phyloP scores from a whole-genome alignment of 805 yeast species.

The Kregervanrija pseudodelftensis region DNA sequence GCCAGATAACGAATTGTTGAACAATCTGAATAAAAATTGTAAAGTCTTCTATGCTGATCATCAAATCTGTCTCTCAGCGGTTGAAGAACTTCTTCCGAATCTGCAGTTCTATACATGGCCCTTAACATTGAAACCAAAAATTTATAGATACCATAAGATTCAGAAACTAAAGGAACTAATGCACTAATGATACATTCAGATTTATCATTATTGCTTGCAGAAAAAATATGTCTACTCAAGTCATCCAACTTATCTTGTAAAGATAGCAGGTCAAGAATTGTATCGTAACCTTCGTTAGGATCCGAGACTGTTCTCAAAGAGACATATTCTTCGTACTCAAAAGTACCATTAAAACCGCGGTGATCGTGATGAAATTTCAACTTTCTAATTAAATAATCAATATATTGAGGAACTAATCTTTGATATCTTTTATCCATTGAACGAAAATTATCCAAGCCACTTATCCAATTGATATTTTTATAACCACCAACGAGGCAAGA shows the following conservation, averaged over 20 bases:
- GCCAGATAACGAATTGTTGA: slow-evolving; percentile 76
- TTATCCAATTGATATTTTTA: slow-evolving; percentile 69
- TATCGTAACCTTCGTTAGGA: slow-evolving; percentile 93
- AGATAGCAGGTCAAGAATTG: slow-evolving; percentile 76
- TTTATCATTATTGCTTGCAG: slow-evolving; percentile 47
- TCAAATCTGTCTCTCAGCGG: slow-evolving; percentile 68
- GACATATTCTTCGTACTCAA: slow-evolving; percentile 92
- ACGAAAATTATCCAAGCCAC: slow-evolving; percentile 56
- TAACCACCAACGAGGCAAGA: slow-evolving; percentile 74
- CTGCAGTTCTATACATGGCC: slow-evolving; percentile 71
- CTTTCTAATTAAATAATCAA: slow-evolving; percentile 59
- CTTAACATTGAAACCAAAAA: slow-evolving; percentile 85
- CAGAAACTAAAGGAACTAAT: slow-evolving; percentile 83
- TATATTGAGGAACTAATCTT: slow-evolving; percentile 70
- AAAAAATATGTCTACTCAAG: slow-evolving; percentile 66
- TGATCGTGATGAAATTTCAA: slow-evolving; percentile 78
- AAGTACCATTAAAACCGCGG: slow-evolving; percentile 88
- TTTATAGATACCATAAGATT: slow-evolving; percentile 87
- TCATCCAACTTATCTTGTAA: slow-evolving; percentile 80
- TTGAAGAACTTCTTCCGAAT: slow-evolving; percentile 66
- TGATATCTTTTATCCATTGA: slow-evolving; percentile 51
- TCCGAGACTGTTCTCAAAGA: slow-evolving; percentile 82
- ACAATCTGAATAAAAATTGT: slow-evolving; percentile 86
- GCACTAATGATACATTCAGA: slow-evolving; percentile 79
- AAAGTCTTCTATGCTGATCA: slow-evolving; percentile 60